Conservation (phyloP, 2,329 filamentous ascomycete species). For the Metarhizium album region DNA sequence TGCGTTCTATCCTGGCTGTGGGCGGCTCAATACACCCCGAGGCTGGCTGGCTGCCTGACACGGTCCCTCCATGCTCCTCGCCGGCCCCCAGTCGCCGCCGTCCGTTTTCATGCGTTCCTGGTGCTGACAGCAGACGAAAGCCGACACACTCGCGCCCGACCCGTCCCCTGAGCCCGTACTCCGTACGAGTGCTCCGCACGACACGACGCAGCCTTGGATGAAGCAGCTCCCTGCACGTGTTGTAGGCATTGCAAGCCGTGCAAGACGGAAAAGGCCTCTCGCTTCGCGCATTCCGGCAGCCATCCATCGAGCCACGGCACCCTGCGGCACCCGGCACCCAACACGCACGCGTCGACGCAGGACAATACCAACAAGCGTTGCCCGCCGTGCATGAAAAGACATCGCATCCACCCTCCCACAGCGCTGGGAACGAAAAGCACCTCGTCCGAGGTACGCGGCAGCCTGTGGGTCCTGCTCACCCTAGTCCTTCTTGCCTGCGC, state of each 20-base stretch:
- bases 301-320: not conserved
- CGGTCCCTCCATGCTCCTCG: not conserved
- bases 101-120: not conserved
- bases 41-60: not conserved
- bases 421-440: not conserved
- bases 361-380: too few relatives aligned
- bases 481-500: not conserved
- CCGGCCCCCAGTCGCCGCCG: not conserved
- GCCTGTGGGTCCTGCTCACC: conserved; percentile 1
- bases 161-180: not conserved
- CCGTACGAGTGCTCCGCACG: not conserved
- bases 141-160: not conserved
- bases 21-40: not conserved
- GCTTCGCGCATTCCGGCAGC: not conserved
- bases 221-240: not conserved
- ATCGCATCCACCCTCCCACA: conserved; percentile 1
- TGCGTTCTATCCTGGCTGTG: not conserved
- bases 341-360: too few relatives aligned
- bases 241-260: not conserved
- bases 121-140: not conserved
- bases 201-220: not conserved
- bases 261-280: not conserved
- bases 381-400: not conserved
- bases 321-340: too few relatives aligned
- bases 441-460: conserved; percentile 2